Evolutionary conservation across 2,329 filamentous ascomycete genomes (phyloP).

Genomic region (Xylariaceae sp.): DNA sequence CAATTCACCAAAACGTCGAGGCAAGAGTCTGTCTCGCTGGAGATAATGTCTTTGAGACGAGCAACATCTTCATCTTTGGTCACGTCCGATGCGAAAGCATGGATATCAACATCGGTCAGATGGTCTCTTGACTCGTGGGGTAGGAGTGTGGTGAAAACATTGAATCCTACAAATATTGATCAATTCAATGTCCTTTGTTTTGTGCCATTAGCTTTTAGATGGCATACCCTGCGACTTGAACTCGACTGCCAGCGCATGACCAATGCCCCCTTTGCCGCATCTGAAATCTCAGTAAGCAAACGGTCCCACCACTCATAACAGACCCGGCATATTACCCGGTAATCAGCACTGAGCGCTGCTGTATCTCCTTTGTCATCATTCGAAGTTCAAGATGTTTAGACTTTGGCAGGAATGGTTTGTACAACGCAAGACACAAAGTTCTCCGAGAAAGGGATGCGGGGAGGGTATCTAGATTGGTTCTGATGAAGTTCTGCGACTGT

Average conservation of each 20-base stretch:
- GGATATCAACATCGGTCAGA: constrained; percentile 13
- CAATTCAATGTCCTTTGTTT: neutral
- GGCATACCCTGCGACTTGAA: constrained; percentile 4
- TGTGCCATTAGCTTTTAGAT: neutral
- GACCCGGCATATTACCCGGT: too few species aligned
- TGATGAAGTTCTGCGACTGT: too few species aligned
- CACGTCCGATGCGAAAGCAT: constrained; percentile 10
- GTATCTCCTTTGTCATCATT: too few species aligned
- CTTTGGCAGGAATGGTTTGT: too few species aligned
- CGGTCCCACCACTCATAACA: too few species aligned
- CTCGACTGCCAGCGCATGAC: constrained; percentile 17
- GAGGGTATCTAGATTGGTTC: too few species aligned
- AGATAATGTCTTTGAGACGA: neutral
- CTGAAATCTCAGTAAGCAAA: constrained; percentile 5
- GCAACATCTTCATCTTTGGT: constrained; percentile 10
- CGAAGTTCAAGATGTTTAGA: too few species aligned
- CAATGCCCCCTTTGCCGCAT: constrained; percentile 20
- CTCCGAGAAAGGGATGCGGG: too few species aligned
- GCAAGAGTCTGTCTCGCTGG: neutral
- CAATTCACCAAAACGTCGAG: constrained; percentile 16
- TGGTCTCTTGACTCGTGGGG: constrained; percentile 12
- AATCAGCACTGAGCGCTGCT: constrained; percentile 1
- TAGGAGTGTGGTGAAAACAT: constrained; percentile 16
- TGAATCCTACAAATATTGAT: neutral
- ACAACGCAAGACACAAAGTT: too few species aligned